Conservation (phyloP, 116 monocot species). For the Phalaenopsis hybrid region DNA sequence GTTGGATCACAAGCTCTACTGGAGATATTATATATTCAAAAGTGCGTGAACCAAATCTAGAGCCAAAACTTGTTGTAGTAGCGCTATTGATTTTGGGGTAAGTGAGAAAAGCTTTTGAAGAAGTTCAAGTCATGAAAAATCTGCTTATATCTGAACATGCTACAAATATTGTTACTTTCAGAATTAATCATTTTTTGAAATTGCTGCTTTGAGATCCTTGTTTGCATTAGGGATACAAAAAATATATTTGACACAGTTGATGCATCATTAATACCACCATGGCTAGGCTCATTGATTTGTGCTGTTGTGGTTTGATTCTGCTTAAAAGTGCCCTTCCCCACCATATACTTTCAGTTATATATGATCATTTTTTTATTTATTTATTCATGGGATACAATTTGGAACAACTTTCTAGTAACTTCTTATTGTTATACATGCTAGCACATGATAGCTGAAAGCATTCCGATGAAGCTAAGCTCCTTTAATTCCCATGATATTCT, state of each 20-base stretch:
- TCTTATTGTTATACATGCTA: neutral
- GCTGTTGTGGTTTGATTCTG: neutral
- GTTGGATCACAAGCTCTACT: conserved; percentile 36
- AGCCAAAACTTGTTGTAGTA: conserved; percentile 50
- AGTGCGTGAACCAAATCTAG: conserved; percentile 51
- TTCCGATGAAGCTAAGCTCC: too few relatives aligned
- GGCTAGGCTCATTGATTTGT: neutral
- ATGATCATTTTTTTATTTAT: neutral
- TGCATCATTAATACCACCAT: neutral
- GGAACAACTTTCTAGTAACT: neutral
- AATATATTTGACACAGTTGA: neutral
- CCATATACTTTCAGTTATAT: neutral
- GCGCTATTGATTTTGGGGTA: conserved; percentile 68
- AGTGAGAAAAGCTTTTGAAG: conserved; percentile 10
- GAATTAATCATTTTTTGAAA: neutral
- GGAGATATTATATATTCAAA: conserved; percentile 54
- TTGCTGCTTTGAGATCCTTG: neutral
- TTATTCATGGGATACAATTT: neutral
- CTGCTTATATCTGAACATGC: neutral
- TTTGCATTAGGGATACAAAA: neutral
- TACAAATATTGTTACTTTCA: neutral
- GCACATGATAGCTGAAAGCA: too few relatives aligned
- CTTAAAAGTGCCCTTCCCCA: neutral
- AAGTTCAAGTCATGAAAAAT: neutral
- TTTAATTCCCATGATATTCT: too few relatives aligned